Base-by-base conservation (phyloP, 208 protist genomes). In the Wallacemonas sp. region DNA sequence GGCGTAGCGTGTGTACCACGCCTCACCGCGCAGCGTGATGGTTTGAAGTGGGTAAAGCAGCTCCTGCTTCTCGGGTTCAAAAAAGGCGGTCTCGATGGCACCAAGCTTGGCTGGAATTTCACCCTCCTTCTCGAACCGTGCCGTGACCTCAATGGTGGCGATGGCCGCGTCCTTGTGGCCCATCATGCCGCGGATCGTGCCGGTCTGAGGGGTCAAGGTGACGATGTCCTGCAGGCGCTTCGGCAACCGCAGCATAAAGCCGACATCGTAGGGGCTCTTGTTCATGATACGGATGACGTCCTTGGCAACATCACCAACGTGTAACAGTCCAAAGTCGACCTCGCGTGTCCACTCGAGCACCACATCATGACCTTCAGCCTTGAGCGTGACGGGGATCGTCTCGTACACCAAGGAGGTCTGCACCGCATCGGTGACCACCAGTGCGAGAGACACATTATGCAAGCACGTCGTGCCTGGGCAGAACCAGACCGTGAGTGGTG, bases 211-310 rank as follows among this genome's bases (percentile, higher is more conserved):
- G 2, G 77, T 74, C 41, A 97, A 46, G 31, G 79, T 90, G 51
- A 97, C 44, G 22, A 84, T 46, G 34, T 67, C 62, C 72, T 91
- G 87, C 53, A 96, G 59, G 6, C 68, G 54, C 60, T 86, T 84
- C 12, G 90, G 88, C 54, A 97, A 60, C 27, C 82, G 79, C 45
- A 98, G 78, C 49, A 89, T 74, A 75, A 88, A 98, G 21, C 82
- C 82, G 12, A 98, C 80, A 22, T 98, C 91, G 79, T 98, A 98
- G 68, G 96, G 93, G 53, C 95, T 90, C 65, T 93, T 95, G 82
- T 98, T 98, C 44, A 92, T 70, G 24, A 98, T 75, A 31, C 86
- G 82, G 42, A 97, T 67, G 24, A 44, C 66, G 72, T 91, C 89
- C 59, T 69, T 82, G 41, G 61, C 75, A 26, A 80, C 84, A 33